Evolutionary conservation across 345 rosid species (phyloP).

Genomic region (Salix koriyanagi): DNA sequence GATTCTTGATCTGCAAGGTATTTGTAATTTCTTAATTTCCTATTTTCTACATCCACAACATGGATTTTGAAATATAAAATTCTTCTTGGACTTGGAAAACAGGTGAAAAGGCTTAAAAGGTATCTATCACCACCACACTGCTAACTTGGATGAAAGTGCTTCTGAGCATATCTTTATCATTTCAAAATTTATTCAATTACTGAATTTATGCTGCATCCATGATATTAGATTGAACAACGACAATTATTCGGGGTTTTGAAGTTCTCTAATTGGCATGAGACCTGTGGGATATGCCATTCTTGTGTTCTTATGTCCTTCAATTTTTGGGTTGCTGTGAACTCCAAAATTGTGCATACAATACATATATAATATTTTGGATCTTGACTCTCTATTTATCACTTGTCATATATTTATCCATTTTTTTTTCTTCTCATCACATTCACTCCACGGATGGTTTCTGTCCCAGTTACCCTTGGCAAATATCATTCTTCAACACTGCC

Average conservation of each 20-base stretch:
- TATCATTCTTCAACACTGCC: constrained; percentile 40
- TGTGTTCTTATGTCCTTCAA: background rate
- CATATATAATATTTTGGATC: background rate
- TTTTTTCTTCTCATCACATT: background rate
- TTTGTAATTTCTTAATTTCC: background rate
- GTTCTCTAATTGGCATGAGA: no score
- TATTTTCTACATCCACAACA: background rate
- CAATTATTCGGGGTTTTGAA: background rate
- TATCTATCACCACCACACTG: background rate
- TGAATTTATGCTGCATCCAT: background rate
- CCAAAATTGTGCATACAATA: background rate
- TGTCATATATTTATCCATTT: background rate
- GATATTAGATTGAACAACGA: background rate
- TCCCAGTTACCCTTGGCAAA: constrained; percentile 60
- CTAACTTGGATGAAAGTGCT: background rate
- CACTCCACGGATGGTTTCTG: constrained; percentile 8
- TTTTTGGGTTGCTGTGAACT: background rate
- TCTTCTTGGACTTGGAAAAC: background rate
- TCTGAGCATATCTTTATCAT: background rate
- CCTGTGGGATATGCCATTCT: no score
- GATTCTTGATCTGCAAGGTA: constrained; percentile 67
- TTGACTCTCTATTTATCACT: background rate
- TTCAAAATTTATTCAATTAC: background rate
- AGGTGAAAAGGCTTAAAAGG: background rate
- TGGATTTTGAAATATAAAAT: background rate